Percentiles rank a stretch among this genome's conserved stretches.
Conservation (phyloP, 495 filamentous ascomycete genomes). For the Neurospora tetraspora region DNA sequence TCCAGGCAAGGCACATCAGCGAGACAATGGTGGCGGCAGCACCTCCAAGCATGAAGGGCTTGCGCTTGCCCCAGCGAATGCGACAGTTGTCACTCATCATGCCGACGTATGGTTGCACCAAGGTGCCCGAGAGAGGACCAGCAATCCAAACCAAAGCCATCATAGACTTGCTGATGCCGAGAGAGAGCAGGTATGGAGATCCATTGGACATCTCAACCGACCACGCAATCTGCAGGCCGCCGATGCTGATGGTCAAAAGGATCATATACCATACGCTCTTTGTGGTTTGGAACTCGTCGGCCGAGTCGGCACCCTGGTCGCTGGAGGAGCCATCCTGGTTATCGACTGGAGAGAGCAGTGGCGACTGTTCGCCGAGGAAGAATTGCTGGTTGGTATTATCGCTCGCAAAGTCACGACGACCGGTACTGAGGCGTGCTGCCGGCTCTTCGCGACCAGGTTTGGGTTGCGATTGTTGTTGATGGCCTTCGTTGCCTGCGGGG, state of each 20-base stretch:
- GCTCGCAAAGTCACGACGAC: not conserved
- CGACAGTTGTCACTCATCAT: constrained; percentile 84
- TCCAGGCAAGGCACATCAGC: constrained; percentile 73
- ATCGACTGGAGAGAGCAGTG: constrained; percentile 40
- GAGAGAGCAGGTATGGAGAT: constrained; percentile 56
- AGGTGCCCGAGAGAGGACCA: constrained; percentile 70
- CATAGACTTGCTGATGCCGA: constrained; percentile 87
- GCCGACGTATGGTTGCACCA: constrained; percentile 92
- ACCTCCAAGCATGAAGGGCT: constrained; percentile 80
- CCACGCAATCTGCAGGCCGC: constrained; percentile 90
- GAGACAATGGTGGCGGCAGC: constrained; percentile 60
- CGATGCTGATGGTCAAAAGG: constrained; percentile 71
- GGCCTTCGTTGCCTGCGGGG: constrained; percentile 16
- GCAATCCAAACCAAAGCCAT: constrained; percentile 93
- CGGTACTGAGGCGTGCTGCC: not conserved
- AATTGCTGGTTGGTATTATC: not conserved
- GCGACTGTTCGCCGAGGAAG: constrained; percentile 45
- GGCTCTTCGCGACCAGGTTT: not conserved
- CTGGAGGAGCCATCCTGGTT: constrained; percentile 32
- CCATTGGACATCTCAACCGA: constrained; percentile 82
- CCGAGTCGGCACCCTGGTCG: constrained; percentile 22
- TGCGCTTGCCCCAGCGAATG: constrained; percentile 68
- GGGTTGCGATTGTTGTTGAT: not conserved
- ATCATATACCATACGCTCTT: constrained; percentile 79
- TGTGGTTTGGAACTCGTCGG: constrained; percentile 43